Percentiles rank a stretch among this genome's conserved stretches.
Conservation (phyloP, 768 basidiomycete genomes). For the Trametes cingulata region DNA sequence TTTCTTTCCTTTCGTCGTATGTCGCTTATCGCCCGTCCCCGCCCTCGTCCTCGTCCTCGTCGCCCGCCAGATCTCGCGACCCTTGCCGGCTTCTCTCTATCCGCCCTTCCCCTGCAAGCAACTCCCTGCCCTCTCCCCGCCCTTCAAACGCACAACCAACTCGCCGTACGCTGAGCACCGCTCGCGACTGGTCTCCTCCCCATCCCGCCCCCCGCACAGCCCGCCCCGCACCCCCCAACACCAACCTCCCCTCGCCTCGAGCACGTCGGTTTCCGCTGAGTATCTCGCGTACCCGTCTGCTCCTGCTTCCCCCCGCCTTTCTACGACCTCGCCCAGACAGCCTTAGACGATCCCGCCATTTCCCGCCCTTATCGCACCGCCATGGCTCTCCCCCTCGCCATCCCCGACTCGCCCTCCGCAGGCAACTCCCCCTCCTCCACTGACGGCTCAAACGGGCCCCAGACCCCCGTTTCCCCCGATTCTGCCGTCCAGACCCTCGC, state of each 20-base stretch:
- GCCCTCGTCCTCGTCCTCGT: conserved; percentile 7
- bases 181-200: conserved; percentile 32
- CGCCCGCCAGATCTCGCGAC: conserved; percentile 77
- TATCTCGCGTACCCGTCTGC: conserved; percentile 44
- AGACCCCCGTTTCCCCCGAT: conserved; percentile 50
- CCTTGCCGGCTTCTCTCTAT: conserved; percentile 79
- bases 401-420: conserved; percentile 41
- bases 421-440: conserved; percentile 44
- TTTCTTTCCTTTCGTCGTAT: background rate
- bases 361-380: conserved; percentile 28
- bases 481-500: conserved; percentile 37
- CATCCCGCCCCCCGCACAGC: background rate
- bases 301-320: conserved; percentile 8
- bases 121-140: conserved; percentile 26
- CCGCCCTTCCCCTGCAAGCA: conserved; percentile 40
- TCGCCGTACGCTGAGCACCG: conserved; percentile 48
- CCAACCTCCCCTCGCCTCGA: conserved; percentile 30
- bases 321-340: conserved; percentile 22
- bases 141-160: conserved; percentile 30
- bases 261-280: conserved; percentile 51
- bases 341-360: conserved; percentile 20
- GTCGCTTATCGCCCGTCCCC: conserved; percentile 11
- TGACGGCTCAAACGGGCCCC: conserved; percentile 46
- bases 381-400: conserved; percentile 42
- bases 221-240: conserved; percentile 2